Evolutionary conservation across 192 early-diverging fungal genomes (phyloP).

Genomic region (Coemansia sp.): DNA sequence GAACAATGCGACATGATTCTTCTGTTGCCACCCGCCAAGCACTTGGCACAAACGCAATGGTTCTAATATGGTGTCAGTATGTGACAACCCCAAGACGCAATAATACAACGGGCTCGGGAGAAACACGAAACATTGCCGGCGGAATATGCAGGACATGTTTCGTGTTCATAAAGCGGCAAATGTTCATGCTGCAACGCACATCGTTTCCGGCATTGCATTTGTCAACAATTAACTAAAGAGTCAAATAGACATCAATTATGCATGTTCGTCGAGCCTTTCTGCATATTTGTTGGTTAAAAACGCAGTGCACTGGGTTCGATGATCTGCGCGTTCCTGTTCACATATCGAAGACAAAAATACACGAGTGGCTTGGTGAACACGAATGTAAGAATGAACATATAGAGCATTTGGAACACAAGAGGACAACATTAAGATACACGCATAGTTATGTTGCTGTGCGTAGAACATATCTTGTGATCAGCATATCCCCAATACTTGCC

Average conservation of each 20-base stretch:
- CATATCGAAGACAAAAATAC: background rate
- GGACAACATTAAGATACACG: background rate
- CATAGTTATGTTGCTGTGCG: background rate
- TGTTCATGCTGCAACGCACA: background rate
- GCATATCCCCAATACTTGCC: background rate
- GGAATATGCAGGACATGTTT: background rate
- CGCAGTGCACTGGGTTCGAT: background rate
- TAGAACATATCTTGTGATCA: background rate
- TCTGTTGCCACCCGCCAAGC: too few species aligned
- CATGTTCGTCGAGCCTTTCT: background rate
- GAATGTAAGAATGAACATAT: background rate
- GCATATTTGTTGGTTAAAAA: background rate
- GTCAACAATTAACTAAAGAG: background rate
- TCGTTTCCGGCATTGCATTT: background rate
- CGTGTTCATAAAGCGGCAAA: background rate
- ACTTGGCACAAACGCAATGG: background rate
- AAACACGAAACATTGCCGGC: background rate
- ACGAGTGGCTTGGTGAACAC: background rate
- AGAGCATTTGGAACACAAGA: background rate
- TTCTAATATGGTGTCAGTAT: background rate
- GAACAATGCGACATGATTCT: background rate
- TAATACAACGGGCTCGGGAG: background rate
- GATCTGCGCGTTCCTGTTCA: background rate
- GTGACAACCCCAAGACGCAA: background rate
- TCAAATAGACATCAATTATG: background rate